These are phyloP conservation scores for Neltuma alba DNA, from an alignment of 306 rosid genomes.

Conservation along the genomic window DNA sequence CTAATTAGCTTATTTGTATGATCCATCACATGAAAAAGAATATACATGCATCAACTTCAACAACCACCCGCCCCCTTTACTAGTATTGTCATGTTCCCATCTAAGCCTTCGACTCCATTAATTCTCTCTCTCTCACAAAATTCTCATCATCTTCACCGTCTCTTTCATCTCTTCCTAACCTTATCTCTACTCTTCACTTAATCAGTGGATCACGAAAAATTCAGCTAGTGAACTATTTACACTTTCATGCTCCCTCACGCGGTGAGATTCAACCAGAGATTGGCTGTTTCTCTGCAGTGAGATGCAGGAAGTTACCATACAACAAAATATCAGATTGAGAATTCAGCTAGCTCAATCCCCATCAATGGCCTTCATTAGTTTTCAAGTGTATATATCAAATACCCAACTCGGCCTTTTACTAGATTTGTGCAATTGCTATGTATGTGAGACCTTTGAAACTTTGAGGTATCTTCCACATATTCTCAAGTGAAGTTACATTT, in stretches of 20 bases:
- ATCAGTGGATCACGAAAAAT: neutral
- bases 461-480: neutral
- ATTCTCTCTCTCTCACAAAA: neutral
- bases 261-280: neutral
- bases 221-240: neutral
- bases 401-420: neutral
- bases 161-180: neutral
- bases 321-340: neutral
- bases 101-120: neutral
- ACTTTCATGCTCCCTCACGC: neutral
- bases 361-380: neutral
- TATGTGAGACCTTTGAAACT: neutral
- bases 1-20: neutral
- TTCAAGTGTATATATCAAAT: neutral
- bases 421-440: neutral
- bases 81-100: neutral
- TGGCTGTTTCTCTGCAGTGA: neutral
- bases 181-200: neutral
- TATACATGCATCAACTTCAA: neutral
- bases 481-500: neutral
- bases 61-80: neutral
- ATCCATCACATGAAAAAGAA: neutral
- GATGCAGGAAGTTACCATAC: neutral
- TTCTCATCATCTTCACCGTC: neutral
- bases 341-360: neutral